phyloP scores from a whole-genome alignment of 2,329 filamentous ascomycete species.

The Fusarium sp. region DNA sequence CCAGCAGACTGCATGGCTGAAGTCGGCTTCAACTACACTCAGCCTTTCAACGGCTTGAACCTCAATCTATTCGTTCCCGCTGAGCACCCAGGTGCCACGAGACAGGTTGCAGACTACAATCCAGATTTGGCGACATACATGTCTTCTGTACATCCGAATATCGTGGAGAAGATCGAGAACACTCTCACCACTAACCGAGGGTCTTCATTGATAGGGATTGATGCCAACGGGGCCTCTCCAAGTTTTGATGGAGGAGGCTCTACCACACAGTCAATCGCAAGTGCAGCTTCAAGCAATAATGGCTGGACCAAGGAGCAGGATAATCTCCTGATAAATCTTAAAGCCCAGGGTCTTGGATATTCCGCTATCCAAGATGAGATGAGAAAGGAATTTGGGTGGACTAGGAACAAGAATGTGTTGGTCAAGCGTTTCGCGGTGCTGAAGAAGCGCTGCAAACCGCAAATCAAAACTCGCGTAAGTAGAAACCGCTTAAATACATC shows the following conservation, averaged over 20 bases:
- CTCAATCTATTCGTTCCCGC: too few relatives aligned
- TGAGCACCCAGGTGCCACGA: too few relatives aligned
- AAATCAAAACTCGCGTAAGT: neutral
- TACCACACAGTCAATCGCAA: accelerated
- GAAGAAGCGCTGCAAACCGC: neutral
- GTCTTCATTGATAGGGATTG: neutral
- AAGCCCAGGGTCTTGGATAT: neutral
- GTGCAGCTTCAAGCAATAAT: accelerated
- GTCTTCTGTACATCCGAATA: too few relatives aligned
- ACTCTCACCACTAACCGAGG: accelerated
- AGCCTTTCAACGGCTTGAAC: too few relatives aligned
- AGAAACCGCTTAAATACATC: accelerated
- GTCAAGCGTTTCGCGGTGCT: neutral
- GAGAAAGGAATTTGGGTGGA: neutral
- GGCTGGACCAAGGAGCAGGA: neutral
- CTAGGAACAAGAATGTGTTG: neutral
- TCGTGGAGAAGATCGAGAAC: accelerated
- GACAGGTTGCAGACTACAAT: too few relatives aligned
- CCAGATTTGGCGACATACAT: too few relatives aligned
- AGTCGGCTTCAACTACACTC: too few relatives aligned
- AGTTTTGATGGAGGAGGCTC: neutral
- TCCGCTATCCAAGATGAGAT: neutral
- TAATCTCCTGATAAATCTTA: neutral
- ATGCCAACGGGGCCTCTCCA: neutral
- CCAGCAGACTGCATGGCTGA: too few relatives aligned